These are phyloP conservation scores for Cryptococcus sp. DNA, from an alignment of 1,284 basidiomycete species.

Conservation along the genomic window DNA sequence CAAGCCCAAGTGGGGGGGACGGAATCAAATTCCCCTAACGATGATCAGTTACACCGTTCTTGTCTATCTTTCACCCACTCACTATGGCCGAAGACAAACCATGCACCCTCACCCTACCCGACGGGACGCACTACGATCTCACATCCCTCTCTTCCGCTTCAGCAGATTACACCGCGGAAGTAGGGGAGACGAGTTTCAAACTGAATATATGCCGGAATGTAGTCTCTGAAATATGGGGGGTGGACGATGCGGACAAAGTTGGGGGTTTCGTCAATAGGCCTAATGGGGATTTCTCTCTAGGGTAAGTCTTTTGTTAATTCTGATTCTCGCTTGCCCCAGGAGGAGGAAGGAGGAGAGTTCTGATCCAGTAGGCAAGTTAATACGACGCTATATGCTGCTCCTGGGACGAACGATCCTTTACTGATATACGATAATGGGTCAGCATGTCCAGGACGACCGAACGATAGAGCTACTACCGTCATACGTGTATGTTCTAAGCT, in stretches of 20 bases:
- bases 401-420: slow-evolving; percentile 37
- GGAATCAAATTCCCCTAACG: neutral
- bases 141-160: slow-evolving; percentile 29
- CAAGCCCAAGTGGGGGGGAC: too few relatives aligned
- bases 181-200: slow-evolving; percentile 33
- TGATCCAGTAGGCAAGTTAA: slow-evolving; percentile 19
- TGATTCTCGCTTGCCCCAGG: neutral
- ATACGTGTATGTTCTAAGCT: slow-evolving; percentile 29
- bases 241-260: slow-evolving; percentile 37
- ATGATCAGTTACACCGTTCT: neutral
- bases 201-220: slow-evolving; percentile 46
- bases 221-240: slow-evolving; percentile 40
- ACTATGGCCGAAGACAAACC: slow-evolving; percentile 11
- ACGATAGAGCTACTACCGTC: slow-evolving; percentile 31
- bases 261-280: slow-evolving; percentile 34
- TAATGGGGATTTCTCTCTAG: slow-evolving; percentile 40
- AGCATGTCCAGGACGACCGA: slow-evolving; percentile 31
- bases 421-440: slow-evolving; percentile 37
- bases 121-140: slow-evolving; percentile 46
- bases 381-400: slow-evolving; percentile 31
- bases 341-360: neutral
- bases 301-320: slow-evolving; percentile 28
- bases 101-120: slow-evolving; percentile 39
- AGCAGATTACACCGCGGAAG: slow-evolving; percentile 33
- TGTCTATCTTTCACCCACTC: neutral